Percentiles rank a stretch among this genome's conserved stretches.
Conservation (phyloP, 768 basidiomycete genomes). For the Tricholoma saponaceum region DNA sequence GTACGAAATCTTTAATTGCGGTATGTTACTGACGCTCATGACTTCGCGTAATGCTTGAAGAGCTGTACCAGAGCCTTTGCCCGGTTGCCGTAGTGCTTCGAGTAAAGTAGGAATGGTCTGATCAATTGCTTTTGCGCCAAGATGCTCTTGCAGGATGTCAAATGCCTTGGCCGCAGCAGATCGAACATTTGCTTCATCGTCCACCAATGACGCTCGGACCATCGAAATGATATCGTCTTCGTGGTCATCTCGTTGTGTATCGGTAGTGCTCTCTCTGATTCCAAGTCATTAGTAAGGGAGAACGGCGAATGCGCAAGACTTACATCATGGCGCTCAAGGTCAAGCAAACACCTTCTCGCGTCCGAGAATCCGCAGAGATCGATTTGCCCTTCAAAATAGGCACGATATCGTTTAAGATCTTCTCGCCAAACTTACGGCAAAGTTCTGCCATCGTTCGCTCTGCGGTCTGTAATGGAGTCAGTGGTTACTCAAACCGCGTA, state of each 20-base stretch:
- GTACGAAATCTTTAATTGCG: not conserved
- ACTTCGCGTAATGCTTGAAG: constrained; percentile 91
- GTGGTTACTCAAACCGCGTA: not conserved
- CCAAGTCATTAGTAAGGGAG: not conserved
- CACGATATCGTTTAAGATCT: constrained; percentile 80
- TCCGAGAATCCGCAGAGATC: constrained; percentile 56
- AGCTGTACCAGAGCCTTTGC: constrained; percentile 92
- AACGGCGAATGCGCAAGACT: not conserved
- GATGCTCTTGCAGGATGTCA: constrained; percentile 88
- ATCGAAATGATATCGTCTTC: constrained; percentile 86
- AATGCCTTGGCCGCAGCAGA: constrained; percentile 85
- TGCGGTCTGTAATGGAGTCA: constrained; percentile 59
- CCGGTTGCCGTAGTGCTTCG: constrained; percentile 90
- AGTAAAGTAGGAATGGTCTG: constrained; percentile 93
- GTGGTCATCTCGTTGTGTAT: constrained; percentile 79
- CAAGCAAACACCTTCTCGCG: constrained; percentile 82
- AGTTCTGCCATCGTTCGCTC: constrained; percentile 82
- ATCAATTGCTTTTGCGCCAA: constrained; percentile 91
- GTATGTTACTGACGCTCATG: constrained; percentile 65
- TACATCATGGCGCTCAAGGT: constrained; percentile 88
- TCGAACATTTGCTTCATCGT: constrained; percentile 81
- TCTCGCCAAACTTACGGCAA: constrained; percentile 94
- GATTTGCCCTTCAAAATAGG: constrained; percentile 69
- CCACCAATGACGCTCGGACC: constrained; percentile 82
- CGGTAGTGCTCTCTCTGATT: constrained; percentile 75